These are phyloP conservation scores for Clarireedia paspali DNA, from an alignment of 2,329 filamentous ascomycete species.

Conservation along the genomic window DNA sequence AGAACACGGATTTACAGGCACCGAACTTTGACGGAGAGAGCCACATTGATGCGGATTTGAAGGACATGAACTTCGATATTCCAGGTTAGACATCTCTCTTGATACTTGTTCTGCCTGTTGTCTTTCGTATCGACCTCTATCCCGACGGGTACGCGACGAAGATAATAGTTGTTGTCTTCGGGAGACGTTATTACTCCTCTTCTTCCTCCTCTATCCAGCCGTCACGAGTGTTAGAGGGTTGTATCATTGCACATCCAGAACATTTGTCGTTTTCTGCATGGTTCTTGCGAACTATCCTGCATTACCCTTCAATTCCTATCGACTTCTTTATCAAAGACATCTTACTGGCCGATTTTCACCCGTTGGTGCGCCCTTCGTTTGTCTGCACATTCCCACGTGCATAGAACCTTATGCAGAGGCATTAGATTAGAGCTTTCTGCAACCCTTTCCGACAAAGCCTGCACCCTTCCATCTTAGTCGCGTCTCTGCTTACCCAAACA, in stretches of 20 bases:
- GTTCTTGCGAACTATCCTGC: neutral
- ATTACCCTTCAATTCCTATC: neutral
- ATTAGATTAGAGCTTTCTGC: too few relatives aligned
- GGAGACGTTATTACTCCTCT: too few relatives aligned
- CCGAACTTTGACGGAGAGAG: conserved; percentile 14
- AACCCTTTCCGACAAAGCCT: neutral
- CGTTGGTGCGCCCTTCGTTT: neutral
- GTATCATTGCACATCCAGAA: too few relatives aligned
- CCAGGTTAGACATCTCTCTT: conserved; percentile 2
- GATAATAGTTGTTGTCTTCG: too few relatives aligned
- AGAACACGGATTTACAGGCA: conserved; percentile 47
- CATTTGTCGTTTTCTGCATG: neutral
- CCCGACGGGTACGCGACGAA: too few relatives aligned
- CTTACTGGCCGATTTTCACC: neutral
- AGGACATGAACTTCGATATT: conserved; percentile 15
- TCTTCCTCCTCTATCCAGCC: too few relatives aligned
- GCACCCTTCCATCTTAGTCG: neutral
- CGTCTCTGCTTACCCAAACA: too few relatives aligned
- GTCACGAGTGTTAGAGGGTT: too few relatives aligned
- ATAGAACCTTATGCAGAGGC: neutral
- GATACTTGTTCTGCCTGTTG: neutral
- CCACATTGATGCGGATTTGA: conserved; percentile 13
- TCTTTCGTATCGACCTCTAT: too few relatives aligned
- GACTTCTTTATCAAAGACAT: neutral
- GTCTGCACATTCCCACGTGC: conserved; percentile 3